These are phyloP conservation scores for Pseudogymnoascus sp. DNA, from an alignment of 2,329 filamentous ascomycete species.

Conservation along the genomic window DNA sequence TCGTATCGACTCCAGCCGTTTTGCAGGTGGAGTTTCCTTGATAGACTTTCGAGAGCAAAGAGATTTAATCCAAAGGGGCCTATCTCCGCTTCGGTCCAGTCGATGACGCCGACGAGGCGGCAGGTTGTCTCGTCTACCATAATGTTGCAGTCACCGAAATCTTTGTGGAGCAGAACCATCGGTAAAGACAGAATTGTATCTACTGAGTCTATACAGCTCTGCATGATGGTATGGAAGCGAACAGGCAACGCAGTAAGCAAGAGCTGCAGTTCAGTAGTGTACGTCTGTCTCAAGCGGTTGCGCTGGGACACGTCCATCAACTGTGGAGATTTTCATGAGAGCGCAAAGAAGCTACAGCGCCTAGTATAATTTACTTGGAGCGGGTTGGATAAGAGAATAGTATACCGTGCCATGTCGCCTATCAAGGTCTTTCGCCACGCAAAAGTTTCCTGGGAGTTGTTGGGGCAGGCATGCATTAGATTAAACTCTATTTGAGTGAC, in stretches of 20 bases:
- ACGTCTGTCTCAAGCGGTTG: conserved; percentile 23
- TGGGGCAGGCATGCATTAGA: conserved; percentile 29
- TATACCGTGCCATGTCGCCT: conserved; percentile 27
- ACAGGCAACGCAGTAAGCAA: conserved; percentile 30
- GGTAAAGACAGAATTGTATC: conserved; percentile 32
- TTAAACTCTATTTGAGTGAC: conserved; percentile 34
- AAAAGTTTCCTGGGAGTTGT: conserved; percentile 31
- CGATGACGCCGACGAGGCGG: conserved; percentile 35
- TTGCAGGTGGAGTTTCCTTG: conserved; percentile 31
- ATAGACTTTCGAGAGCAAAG: conserved; percentile 30
- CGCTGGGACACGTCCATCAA: conserved; percentile 24
- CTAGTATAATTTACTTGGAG: neutral
- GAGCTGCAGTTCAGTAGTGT: conserved; percentile 28
- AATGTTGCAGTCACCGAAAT: conserved; percentile 36
- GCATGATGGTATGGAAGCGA: conserved; percentile 31
- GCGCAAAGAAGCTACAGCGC: conserved; percentile 34
- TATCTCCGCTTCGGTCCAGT: conserved; percentile 37
- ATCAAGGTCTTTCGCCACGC: conserved; percentile 33
- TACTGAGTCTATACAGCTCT: conserved; percentile 28
- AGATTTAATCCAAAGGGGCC: conserved; percentile 37
- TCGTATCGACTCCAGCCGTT: conserved; percentile 31
- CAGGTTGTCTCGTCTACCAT: conserved; percentile 34
- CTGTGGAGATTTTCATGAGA: conserved; percentile 33
- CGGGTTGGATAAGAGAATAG: neutral
- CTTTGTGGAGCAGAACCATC: conserved; percentile 35